phyloP scores from a whole-genome alignment of 2,329 filamentous ascomycete genomes.

The Rhinocladiella mackenziei region DNA sequence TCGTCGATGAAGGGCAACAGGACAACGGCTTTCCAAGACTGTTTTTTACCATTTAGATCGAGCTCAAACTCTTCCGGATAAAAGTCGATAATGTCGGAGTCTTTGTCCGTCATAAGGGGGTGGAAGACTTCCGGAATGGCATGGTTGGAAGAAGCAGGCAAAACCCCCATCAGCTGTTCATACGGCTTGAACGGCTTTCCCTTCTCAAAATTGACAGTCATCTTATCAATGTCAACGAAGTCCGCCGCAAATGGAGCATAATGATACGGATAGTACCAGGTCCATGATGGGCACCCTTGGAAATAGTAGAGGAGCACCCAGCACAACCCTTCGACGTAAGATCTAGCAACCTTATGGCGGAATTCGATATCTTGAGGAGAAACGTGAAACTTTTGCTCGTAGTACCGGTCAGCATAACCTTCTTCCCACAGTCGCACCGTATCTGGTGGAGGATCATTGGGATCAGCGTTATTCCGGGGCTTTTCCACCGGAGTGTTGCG shows the following conservation, averaged over 20 bases:
- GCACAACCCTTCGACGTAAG: constrained; percentile 90
- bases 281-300: constrained; percentile 97
- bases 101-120: constrained; percentile 77
- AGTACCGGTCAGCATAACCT: constrained; percentile 92
- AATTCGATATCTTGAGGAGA: constrained; percentile 78
- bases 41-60: constrained; percentile 96
- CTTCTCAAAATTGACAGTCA: constrained; percentile 77
- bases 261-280: constrained; percentile 98
- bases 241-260: constrained; percentile 97
- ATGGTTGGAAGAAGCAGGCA: constrained; percentile 88
- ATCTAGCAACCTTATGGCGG: constrained; percentile 77
- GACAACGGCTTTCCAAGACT: constrained; percentile 94
- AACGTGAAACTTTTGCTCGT: constrained; percentile 91
- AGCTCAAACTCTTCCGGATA: constrained; percentile 92
- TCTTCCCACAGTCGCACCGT: constrained; percentile 90
- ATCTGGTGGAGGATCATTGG: constrained; percentile 57
- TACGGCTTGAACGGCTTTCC: constrained; percentile 85
- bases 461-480: constrained; percentile 37
- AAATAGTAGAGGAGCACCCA: constrained; percentile 98
- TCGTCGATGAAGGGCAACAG: constrained; percentile 96
- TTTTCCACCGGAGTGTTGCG: constrained; percentile 53
- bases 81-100: constrained; percentile 94
- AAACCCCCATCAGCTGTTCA: constrained; percentile 96
- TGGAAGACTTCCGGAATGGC: constrained; percentile 87
- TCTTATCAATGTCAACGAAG: constrained; percentile 75